Evolutionary conservation across 306 rosid species (phyloP), one percentile per base, ranked within the genome.

Genomic region (Fragaria iinumae): DNA sequence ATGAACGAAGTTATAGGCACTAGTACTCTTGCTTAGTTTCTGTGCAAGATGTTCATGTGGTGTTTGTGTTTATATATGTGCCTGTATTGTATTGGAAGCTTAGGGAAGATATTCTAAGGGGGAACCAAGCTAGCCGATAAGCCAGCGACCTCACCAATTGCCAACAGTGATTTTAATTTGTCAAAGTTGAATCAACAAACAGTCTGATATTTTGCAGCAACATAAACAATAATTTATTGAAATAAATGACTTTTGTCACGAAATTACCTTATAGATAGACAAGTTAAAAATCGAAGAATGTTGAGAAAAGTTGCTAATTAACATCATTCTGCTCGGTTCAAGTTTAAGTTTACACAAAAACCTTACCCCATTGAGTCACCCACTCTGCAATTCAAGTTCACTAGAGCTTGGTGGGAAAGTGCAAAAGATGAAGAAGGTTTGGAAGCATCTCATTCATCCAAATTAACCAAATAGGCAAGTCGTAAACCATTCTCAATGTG

Each of bases 21-120:
- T 32, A 62, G 67, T 64, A 20, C 60, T 62, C 72, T 80, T n/a
- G 73, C 32, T 53, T 18, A 2, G 49, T 78, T 63, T 66, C 48
- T 62, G 72, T 75, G 43, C 55, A 73, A 77, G 77, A 72, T 76
- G 65, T 65, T 71, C 64, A 53, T 65, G 57, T 48, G 62, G 63
- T 29, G 44, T 55, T 17, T 23, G n/a, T 73, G 45, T 66, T 34
- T 62, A 65, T 72, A 55, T 79, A 36, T 23, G 32, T 41, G 11
- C 23, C 3, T 39, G 48, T 45, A 25, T 36, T 63, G 62, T n/a
- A 49, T 27, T 56, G 65, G 29, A 55, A 34, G 72, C 8, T 13
- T 11, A 25, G 65, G 20, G 76, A 3, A 38, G 83, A 79, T 72
- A 59, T 43, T 53, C 69, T 14, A 63, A 65, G 50, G 67, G 77